These are phyloP conservation scores for Cladosporium austrohemisphaericum DNA, from an alignment of 2,329 filamentous ascomycete genomes.

Conservation along the genomic window DNA sequence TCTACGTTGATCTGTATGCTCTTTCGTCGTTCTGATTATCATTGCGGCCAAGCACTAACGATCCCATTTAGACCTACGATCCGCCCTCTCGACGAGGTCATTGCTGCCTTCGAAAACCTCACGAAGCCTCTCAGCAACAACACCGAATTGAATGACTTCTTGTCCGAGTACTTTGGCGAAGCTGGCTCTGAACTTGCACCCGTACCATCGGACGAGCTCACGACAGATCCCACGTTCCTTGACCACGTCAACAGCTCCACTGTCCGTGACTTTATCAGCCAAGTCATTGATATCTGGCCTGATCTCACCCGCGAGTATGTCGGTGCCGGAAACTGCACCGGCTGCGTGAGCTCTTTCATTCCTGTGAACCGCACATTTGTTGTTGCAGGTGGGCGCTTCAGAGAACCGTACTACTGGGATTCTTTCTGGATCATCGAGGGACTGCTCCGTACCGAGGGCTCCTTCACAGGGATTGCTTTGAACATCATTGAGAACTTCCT, in stretches of 20 bases:
- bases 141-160: constrained; percentile 58
- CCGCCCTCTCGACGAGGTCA: constrained; percentile 56
- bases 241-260: constrained; percentile 55
- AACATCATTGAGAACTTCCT: constrained; percentile 70
- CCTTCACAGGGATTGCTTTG: constrained; percentile 59
- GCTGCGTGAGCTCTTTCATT: constrained; percentile 63
- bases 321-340: constrained; percentile 51
- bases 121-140: constrained; percentile 61
- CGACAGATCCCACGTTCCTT: constrained; percentile 58
- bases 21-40: constrained; percentile 9
- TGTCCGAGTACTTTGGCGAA: constrained; percentile 60
- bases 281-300: constrained; percentile 68
- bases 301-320: constrained; percentile 60
- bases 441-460: constrained; percentile 60
- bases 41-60: not conserved
- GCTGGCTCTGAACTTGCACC: constrained; percentile 61
- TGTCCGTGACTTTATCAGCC: constrained; percentile 57
- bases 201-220: constrained; percentile 50
- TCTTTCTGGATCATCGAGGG: constrained; percentile 67
- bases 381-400: constrained; percentile 67
- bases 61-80: constrained; percentile 53
- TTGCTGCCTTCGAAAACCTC: constrained; percentile 58
- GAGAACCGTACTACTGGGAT: constrained; percentile 70
- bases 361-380: constrained; percentile 65
- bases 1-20: constrained; percentile 56